Conservation (phyloP, 1,284 basidiomycete genomes). For the Ganoderma boninense region DNA sequence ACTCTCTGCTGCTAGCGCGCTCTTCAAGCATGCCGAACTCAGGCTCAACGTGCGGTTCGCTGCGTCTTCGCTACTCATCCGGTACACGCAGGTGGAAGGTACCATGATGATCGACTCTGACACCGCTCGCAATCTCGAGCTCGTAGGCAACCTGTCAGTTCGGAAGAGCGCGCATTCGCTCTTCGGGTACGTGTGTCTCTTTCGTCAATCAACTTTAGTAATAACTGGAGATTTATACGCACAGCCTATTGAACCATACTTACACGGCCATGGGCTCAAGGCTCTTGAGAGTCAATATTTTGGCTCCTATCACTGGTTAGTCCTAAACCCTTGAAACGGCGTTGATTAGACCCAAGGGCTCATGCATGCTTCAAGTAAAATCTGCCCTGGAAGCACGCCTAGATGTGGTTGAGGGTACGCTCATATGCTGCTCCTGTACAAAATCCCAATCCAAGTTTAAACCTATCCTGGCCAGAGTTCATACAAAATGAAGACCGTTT, state of each 20-base stretch:
- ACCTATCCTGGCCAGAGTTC: conserved; percentile 61
- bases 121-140: conserved; percentile 86
- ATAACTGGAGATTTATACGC: neutral
- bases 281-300: conserved; percentile 80
- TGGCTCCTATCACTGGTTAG: conserved; percentile 84
- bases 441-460: neutral
- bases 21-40: conserved; percentile 83
- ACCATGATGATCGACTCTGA: conserved; percentile 95
- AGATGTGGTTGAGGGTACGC: conserved; percentile 81
- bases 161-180: conserved; percentile 74
- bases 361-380: conserved; percentile 50
- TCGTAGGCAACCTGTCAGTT: conserved; percentile 77
- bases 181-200: too few relatives aligned
- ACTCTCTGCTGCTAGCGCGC: conserved; percentile 82
- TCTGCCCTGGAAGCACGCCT: conserved; percentile 80
- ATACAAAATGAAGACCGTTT: conserved; percentile 81
- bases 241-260: conserved; percentile 79
- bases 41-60: conserved; percentile 76
- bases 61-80: conserved; percentile 78
- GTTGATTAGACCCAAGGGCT: neutral
- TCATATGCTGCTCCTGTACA: conserved; percentile 22
- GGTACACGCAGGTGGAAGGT: conserved; percentile 82
- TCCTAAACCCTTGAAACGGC: conserved; percentile 23
- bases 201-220: too few relatives aligned
- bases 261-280: conserved; percentile 89